phyloP scores from a whole-genome alignment of 352 stramenopile genomes.

The Hyaloperonospora arabidopsidis region DNA sequence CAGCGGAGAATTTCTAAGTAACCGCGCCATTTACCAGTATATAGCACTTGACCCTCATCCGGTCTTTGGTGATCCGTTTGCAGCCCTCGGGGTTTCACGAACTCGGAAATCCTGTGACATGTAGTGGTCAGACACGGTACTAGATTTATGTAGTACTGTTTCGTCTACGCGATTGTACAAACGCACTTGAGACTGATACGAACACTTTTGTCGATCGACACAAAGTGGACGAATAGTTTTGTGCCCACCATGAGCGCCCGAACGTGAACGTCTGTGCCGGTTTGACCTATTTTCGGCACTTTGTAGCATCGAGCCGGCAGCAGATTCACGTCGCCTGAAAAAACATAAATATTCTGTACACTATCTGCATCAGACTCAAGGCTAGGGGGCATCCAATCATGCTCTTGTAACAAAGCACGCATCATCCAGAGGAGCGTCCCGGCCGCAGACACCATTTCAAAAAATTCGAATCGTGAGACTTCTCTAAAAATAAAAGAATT shows the following conservation, averaged over 20 bases:
- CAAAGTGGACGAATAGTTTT: conserved; percentile 46
- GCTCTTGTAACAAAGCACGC: conserved; percentile 27
- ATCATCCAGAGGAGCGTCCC: conserved; percentile 37
- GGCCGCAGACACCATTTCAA: conserved; percentile 15
- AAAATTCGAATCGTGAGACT: background rate
- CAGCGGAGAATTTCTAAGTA: too few relatives aligned
- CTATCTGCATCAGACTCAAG: too few relatives aligned
- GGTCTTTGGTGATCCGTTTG: too few relatives aligned
- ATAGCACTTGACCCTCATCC: too few relatives aligned
- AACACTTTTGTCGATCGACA: conserved; percentile 21
- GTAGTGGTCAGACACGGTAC: too few relatives aligned
- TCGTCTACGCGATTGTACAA: background rate
- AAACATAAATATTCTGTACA: too few relatives aligned
- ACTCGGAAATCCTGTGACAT: too few relatives aligned
- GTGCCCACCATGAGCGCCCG: conserved; percentile 27
- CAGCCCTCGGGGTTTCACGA: too few relatives aligned
- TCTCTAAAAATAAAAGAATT: too few relatives aligned
- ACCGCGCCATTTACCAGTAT: too few relatives aligned
- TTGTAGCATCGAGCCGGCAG: too few relatives aligned
- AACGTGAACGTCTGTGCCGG: conserved; percentile 22
- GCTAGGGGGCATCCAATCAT: conserved; percentile 12
- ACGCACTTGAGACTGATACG: conserved; percentile 31
- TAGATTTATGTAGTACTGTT: background rate
- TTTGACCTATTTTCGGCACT: background rate
- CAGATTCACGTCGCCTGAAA: too few relatives aligned